phyloP scores from a whole-genome alignment of 176 grass and related monocot genomes.

The Phragmites australis region DNA sequence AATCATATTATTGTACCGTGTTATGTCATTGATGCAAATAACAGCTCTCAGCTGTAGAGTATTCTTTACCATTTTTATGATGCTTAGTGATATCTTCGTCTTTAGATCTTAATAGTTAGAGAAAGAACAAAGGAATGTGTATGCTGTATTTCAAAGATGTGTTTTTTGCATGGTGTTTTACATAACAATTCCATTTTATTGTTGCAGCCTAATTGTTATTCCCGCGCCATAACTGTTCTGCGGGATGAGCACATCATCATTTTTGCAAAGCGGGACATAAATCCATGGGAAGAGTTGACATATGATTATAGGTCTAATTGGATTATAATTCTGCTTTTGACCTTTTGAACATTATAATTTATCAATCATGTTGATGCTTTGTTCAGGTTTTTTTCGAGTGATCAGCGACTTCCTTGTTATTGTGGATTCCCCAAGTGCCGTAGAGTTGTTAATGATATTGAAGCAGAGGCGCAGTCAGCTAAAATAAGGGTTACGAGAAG shows the following conservation, averaged over 20 bases:
- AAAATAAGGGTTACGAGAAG: slow-evolving; percentile 76
- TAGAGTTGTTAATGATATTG: slow-evolving; percentile 93
- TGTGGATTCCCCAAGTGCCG: slow-evolving; percentile 93
- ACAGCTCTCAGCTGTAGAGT: not conserved
- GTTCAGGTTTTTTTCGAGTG: slow-evolving; percentile 86
- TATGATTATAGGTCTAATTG: slow-evolving; percentile 85
- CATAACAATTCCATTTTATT: slow-evolving; percentile 27
- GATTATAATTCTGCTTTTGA: slow-evolving; percentile 31
- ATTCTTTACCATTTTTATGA: slow-evolving; percentile 20
- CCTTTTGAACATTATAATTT: slow-evolving; percentile 18
- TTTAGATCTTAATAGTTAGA: not conserved
- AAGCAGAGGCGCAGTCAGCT: slow-evolving; percentile 65
- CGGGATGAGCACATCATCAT: slow-evolving; percentile 94
- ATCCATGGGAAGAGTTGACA: slow-evolving; percentile 96
- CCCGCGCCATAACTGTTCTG: slow-evolving; percentile 82
- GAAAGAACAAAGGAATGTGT: slow-evolving; percentile 21
- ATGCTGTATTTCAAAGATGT: slow-evolving; percentile 12
- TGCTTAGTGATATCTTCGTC: not conserved
- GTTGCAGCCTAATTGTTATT: slow-evolving; percentile 98
- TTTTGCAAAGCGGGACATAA: slow-evolving; percentile 95
- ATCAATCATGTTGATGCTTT: slow-evolving; percentile 45
- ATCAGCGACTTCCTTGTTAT: slow-evolving; percentile 83
- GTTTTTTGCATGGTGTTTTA: slow-evolving; percentile 29
- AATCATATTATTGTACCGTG: not conserved
- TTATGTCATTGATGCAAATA: not conserved